Percentiles rank a stretch among this genome's conserved stretches.
Conservation (phyloP, 2,329 filamentous ascomycete species). For the Fusarium papillatum region DNA sequence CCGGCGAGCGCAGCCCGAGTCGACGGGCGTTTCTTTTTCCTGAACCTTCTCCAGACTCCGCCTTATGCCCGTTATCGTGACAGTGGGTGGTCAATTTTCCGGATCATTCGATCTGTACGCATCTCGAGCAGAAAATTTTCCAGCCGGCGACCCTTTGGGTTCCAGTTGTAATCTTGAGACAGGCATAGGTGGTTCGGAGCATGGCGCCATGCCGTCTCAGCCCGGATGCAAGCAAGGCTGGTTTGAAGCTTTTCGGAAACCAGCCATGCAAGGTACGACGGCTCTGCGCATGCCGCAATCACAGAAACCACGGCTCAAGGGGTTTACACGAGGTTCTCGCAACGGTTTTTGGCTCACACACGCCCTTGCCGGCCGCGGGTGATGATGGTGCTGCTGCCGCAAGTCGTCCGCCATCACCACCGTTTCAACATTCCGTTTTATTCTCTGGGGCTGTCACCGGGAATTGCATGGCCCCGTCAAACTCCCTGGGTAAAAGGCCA, state of each 20-base stretch:
- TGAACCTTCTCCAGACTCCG: conserved; percentile 20
- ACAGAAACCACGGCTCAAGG: background rate
- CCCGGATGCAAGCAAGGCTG: conserved; percentile 20
- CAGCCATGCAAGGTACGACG: conserved; percentile 31
- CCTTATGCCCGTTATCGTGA: conserved; percentile 32
- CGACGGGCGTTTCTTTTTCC: conserved; percentile 28
- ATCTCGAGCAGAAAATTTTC: conserved; percentile 24
- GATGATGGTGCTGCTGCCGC: background rate
- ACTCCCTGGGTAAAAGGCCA: background rate
- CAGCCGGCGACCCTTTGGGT: conserved; percentile 4
- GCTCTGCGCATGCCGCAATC: background rate
- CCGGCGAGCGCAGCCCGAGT: conserved; percentile 27
- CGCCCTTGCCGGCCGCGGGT: background rate
- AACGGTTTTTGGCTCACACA: background rate
- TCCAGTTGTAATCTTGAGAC: conserved; percentile 13
- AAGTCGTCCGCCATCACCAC: background rate
- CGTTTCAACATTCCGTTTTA: conserved; percentile 8
- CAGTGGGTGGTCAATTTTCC: conserved; percentile 13
- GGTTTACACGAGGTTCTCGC: background rate
- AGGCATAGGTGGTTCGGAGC: conserved; percentile 11
- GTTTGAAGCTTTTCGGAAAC: conserved; percentile 12
- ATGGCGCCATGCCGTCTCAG: conserved; percentile 31
- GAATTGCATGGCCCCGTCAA: conserved; percentile 9
- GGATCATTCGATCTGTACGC: conserved; percentile 31
- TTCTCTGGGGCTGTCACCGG: background rate